phyloP scores from a whole-genome alignment of 257 asterid species.

The Capsicum pubescens region DNA sequence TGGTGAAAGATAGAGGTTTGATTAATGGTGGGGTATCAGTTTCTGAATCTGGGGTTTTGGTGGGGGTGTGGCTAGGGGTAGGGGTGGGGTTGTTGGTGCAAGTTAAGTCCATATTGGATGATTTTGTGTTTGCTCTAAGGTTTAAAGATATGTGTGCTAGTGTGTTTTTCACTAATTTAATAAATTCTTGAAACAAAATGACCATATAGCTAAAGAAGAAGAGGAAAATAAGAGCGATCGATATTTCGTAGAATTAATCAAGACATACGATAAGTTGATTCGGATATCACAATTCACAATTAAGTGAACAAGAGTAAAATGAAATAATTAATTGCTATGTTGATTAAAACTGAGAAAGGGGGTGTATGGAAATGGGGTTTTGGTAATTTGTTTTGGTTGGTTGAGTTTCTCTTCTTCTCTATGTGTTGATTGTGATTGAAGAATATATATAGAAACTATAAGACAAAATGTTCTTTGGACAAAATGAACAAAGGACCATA shows the following conservation, averaged over 20 bases:
- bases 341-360: no score
- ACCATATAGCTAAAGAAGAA: not conserved
- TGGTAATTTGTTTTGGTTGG: slow-evolving; percentile 10
- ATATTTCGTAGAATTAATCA: no score
- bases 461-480: slow-evolving; percentile 56
- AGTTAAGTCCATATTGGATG: slow-evolving; percentile 33
- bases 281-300: no score
- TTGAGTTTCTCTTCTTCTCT: slow-evolving; percentile 10
- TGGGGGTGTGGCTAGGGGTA: slow-evolving; percentile 8
- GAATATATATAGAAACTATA: slow-evolving; percentile 26
- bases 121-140: not conserved
- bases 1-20: slow-evolving; percentile 24
- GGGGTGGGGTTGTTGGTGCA: slow-evolving; percentile 8
- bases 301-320: no score
- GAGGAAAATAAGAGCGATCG: no score
- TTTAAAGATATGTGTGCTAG: not conserved
- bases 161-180: not conserved
- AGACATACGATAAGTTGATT: no score
- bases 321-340: no score
- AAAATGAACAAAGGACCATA: slow-evolving; percentile 27
- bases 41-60: slow-evolving; percentile 33
- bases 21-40: slow-evolving; percentile 34
- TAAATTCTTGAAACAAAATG: not conserved
- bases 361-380: slow-evolving; percentile 30
- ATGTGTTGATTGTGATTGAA: slow-evolving; percentile 37